Evolutionary conservation across 164 flowering plant species (phyloP).

Genomic region (Stephania yunnanensis): DNA sequence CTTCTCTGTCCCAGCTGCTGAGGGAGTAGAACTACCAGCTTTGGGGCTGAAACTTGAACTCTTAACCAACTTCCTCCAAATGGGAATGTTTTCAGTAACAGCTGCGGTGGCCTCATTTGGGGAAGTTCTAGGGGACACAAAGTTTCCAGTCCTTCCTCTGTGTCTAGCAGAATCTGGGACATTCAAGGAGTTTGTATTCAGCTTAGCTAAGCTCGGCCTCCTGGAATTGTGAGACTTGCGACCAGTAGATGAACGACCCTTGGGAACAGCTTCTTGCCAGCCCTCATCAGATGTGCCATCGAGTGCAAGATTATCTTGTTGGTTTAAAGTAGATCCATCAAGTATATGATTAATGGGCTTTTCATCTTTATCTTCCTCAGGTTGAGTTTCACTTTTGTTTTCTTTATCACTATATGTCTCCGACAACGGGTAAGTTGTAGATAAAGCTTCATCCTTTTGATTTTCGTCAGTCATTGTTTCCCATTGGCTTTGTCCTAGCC

Average conservation of each 20-base stretch:
- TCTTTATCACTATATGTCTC: slow-evolving; percentile 62
- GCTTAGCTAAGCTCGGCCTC: slow-evolving; percentile 66
- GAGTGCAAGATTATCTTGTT: slow-evolving; percentile 25
- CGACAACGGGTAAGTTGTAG: slow-evolving; percentile 26
- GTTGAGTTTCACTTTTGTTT: slow-evolving; percentile 42
- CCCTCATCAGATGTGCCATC: slow-evolving; percentile 66
- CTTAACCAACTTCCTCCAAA: slow-evolving; percentile 40
- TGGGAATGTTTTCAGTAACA: slow-evolving; percentile 23
- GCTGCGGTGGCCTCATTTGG: slow-evolving; percentile 43
- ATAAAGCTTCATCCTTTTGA: slow-evolving; percentile 40
- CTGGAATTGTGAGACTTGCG: slow-evolving; percentile 52
- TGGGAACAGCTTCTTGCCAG: slow-evolving; percentile 87
- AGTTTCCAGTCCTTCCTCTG: slow-evolving; percentile 41
- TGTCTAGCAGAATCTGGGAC: slow-evolving; percentile 40
- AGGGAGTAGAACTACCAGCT: slow-evolving; percentile 20
- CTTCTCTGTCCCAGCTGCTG: slow-evolving; percentile 35
- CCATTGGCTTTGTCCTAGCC: slow-evolving; percentile 40
- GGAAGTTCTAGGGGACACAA: slow-evolving; percentile 39
- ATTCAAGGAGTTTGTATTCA: slow-evolving; percentile 58
- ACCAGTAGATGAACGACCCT: slow-evolving; percentile 48
- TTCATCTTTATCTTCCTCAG: slow-evolving; percentile 29
- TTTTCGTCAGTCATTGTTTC: slow-evolving; percentile 43
- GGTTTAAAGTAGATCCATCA: slow-evolving; percentile 24
- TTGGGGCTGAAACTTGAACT: slow-evolving; percentile 64
- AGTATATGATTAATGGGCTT: slow-evolving; percentile 24